Conservation (phyloP, 257 asterid species). For the Dorcoceras hygrometricum region DNA sequence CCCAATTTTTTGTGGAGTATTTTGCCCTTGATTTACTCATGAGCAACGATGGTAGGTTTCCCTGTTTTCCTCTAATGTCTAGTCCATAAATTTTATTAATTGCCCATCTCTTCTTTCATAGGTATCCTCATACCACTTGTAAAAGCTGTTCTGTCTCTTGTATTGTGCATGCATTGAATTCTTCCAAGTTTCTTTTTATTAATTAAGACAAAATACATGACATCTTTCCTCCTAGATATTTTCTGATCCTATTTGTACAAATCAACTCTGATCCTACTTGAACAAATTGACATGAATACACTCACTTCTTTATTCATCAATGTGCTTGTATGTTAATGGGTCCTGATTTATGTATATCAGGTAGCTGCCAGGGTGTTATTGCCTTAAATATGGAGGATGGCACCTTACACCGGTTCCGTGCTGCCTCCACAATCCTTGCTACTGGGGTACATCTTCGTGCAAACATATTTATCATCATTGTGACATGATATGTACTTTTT, state of each 20-base stretch:
- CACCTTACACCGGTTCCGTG: constrained; percentile 84
- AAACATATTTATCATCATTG: constrained; percentile 8
- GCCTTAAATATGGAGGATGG: constrained; percentile 96
- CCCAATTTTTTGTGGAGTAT: constrained; percentile 94
- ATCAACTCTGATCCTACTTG: constrained; percentile 6
- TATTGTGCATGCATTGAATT: constrained; percentile 11
- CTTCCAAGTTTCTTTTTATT: neutral
- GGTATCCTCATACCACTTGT: constrained; percentile 10
- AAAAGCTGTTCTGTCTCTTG: neutral
- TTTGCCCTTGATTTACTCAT: constrained; percentile 87
- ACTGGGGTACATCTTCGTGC: constrained; percentile 68
- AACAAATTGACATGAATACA: neutral
- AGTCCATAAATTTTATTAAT: constrained; percentile 10
- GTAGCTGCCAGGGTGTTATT: constrained; percentile 44
- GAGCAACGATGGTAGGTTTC: constrained; percentile 72
- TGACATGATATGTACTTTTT: constrained; percentile 5
- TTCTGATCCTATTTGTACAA: neutral
- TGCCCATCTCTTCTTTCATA: neutral
- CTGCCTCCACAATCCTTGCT: constrained; percentile 88
- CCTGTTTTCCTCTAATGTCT: constrained; percentile 13
- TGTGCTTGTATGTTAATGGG: neutral
- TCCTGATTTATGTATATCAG: constrained; percentile 3
- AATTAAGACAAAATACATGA: neutral
- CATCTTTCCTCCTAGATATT: neutral
- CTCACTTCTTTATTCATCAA: neutral